Percentiles rank a stretch among this genome's conserved stretches.
Conservation (phyloP, 495 filamentous ascomycete species). For the Aspergillus egyptiacus region DNA sequence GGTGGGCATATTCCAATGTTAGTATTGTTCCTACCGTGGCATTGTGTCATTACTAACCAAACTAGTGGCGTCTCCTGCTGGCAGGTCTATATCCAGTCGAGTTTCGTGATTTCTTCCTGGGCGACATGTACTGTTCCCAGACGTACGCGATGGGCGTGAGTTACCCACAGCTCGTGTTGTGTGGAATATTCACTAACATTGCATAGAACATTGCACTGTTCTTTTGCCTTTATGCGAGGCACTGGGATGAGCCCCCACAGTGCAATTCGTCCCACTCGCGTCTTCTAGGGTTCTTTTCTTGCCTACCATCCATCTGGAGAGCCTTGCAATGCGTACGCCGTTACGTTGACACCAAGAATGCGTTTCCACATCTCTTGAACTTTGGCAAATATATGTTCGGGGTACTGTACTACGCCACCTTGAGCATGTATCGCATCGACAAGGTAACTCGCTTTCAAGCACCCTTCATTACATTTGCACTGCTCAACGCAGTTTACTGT, state of each 20-base stretch:
- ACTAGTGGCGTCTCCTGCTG: constrained; percentile 73
- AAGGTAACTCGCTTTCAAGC: constrained; percentile 48
- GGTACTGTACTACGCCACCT: constrained; percentile 66
- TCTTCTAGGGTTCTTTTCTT: constrained; percentile 79
- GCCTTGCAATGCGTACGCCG: constrained; percentile 85
- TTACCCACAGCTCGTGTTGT: constrained; percentile 12
- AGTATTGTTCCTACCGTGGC: constrained; percentile 25
- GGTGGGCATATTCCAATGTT: constrained; percentile 81
- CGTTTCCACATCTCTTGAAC: constrained; percentile 90
- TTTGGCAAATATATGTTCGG: constrained; percentile 86
- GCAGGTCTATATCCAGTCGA: constrained; percentile 90
- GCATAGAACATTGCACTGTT: constrained; percentile 79
- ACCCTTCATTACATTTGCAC: constrained; percentile 71
- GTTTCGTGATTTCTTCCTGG: constrained; percentile 95
- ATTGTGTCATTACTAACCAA: constrained; percentile 17
- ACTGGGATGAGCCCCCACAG: constrained; percentile 62
- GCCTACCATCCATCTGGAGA: constrained; percentile 80
- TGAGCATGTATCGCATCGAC: constrained; percentile 79
- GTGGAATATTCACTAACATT: constrained; percentile 18
- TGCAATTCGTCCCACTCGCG: constrained; percentile 86
- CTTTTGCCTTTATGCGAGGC: constrained; percentile 81
- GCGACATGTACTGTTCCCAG: constrained; percentile 94
- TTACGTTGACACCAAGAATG: constrained; percentile 77
- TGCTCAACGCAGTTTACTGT: constrained; percentile 74
- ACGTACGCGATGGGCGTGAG: constrained; percentile 84